Conservation (phyloP, 164 flowering plant genomes). For the Magnolia kwangsiensis region DNA sequence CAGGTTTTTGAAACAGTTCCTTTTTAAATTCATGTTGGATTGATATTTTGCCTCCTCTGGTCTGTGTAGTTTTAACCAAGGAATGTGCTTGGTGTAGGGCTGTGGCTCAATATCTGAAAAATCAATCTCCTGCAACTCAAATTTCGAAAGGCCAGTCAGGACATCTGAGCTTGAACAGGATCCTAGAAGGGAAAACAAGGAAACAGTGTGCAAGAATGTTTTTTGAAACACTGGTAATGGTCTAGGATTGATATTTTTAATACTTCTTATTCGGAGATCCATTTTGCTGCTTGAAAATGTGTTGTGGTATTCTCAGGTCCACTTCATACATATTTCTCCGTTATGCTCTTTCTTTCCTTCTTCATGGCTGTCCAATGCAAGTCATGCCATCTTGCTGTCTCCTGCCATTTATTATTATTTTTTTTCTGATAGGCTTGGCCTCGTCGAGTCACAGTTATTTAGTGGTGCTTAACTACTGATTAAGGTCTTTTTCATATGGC, state of each 20-base stretch:
- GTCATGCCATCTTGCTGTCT: too few relatives aligned
- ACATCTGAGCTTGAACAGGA: conserved; percentile 57
- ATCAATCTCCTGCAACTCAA: conserved; percentile 42
- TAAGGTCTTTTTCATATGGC: too few relatives aligned
- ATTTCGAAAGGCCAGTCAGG: conserved; percentile 25
- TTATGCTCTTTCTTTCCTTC: too few relatives aligned
- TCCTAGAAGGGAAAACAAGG: conserved; percentile 68
- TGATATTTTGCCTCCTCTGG: conserved; percentile 1
- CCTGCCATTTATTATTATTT: too few relatives aligned
- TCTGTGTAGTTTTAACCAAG: background rate
- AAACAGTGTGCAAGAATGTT: conserved; percentile 85
- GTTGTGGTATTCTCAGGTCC: background rate
- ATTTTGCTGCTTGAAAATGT: background rate
- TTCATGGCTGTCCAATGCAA: too few relatives aligned
- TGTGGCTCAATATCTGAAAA: conserved; percentile 58
- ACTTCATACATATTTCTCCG: too few relatives aligned
- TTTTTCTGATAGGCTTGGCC: too few relatives aligned
- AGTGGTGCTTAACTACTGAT: too few relatives aligned
- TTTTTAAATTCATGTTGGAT: background rate
- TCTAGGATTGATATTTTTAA: background rate
- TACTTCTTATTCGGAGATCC: background rate
- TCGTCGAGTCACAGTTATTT: too few relatives aligned
- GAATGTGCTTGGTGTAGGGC: conserved; percentile 41
- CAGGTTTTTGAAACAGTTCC: conserved; percentile 35
- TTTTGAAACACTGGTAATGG: conserved; percentile 71